A percentile compares a stretch with the other conserved stretches of the same genome.
phyloP scores from a whole-genome alignment of 345 rosid species.

The Raphanus sativus region DNA sequence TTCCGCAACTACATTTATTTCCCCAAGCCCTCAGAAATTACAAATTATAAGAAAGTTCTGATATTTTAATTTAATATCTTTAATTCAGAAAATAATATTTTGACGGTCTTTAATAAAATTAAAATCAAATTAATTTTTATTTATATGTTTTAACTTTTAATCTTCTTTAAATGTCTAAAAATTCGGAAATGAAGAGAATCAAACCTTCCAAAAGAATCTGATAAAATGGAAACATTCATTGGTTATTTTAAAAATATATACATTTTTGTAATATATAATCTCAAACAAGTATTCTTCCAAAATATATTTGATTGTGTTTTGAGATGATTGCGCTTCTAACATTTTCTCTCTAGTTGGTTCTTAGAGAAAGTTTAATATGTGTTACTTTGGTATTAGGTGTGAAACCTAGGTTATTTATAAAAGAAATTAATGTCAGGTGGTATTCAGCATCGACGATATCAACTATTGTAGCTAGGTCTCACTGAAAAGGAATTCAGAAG shows the following conservation, averaged over 20 bases:
- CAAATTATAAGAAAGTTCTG: not conserved
- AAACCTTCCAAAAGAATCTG: not conserved
- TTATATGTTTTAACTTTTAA: not conserved
- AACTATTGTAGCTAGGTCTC: not conserved
- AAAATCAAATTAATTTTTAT: not conserved
- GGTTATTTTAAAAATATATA: not conserved
- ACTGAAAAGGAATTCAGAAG: not conserved
- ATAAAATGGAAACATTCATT: not conserved
- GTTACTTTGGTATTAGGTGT: too few relatives aligned
- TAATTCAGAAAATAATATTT: not conserved
- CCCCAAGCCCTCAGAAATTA: not conserved
- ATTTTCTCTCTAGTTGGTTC: too few relatives aligned
- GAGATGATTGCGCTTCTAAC: too few relatives aligned
- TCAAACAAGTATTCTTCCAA: too few relatives aligned
- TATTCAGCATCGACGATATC: too few relatives aligned
- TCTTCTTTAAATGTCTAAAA: not conserved
- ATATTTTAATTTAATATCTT: not conserved
- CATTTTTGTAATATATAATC: too few relatives aligned
- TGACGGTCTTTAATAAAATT: not conserved
- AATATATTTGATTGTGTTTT: too few relatives aligned
- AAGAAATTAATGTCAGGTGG: too few relatives aligned
- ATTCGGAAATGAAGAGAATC: not conserved
- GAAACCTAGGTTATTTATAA: too few relatives aligned
- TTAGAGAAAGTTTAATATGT: too few relatives aligned
- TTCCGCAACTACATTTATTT: constrained; percentile 10